Base-by-base conservation (phyloP, 2,329 filamentous ascomycete genomes). In the Curvularia sp. region DNA sequence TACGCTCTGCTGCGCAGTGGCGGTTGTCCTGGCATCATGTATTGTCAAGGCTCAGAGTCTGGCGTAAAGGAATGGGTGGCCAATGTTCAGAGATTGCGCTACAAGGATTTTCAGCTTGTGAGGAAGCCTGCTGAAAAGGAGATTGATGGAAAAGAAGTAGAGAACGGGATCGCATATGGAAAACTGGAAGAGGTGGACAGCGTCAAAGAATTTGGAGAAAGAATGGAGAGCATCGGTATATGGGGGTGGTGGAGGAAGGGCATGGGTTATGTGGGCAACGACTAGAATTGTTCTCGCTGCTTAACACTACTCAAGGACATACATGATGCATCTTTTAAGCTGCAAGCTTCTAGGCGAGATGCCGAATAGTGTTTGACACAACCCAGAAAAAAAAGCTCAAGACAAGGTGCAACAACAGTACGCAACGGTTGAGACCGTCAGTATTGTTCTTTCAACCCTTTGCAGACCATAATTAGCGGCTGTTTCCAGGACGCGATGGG, bases 1-100 rank as follows among this genome's bases (percentile, higher is more conserved):
- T 88, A 85, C 63, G 85, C 89, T 1, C 78, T 93, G 3, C 79
- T 92, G 1, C 84, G 89, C 25, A 87, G 84, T 61, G 89, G 90
- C 10, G 86, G 87, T 1, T 84, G 84, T 23, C 90, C 90, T 0
- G 90, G 90, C 1, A 87, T 93, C 65, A 93, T 93, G 90, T 91
- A 92, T 70, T 89, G 88, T 49, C 88, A 91, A 71, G 85, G 86
- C 1, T 78, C 82, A n/a, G 82, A 84, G 64, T 67, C 70, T 1
- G 80, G 80, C 1, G 84, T 92, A 3, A 80, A 80, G 56, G 79
- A 81, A 13, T 92, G 89, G 89, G 87, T 92, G 4, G 80, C 79
- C 10, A 79, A 80, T 1, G 89, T 92, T 2, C 85, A 89, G 34
- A 74, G 82, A 25, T 75, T 92, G 41, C 81, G 87, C 6, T 92